Evolutionary conservation across 2,329 filamentous ascomycete genomes (phyloP), one percentile per base, ranked within the genome.

Genomic region (Septoria linicola): DNA sequence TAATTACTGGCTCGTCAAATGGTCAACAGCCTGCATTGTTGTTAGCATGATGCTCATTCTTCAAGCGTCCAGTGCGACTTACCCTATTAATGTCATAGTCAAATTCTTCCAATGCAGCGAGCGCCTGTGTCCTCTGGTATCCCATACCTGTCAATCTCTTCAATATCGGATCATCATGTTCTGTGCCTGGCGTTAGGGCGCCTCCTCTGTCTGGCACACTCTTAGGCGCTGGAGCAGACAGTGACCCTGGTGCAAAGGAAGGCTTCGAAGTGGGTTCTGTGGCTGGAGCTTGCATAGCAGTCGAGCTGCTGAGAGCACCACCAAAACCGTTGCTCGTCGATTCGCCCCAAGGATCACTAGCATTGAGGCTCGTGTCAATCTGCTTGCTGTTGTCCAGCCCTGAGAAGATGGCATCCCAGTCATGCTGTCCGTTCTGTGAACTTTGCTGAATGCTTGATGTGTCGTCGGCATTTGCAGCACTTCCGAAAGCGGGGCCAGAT

Each of bases 21-120:
- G 55, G 46, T 60, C 58, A 27, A 60, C 58, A 16, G 58, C 58
- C 58, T 60, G 25, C 3, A 34, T 8, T 8, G 6, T 2, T 20
- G 36, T 55, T 16, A 48, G 53, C 20, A 31, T 11, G 21, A 10
- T 8, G 23, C 14, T 30, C 11, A 35, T 32, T 14, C n/a, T 25
- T 5, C 3, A 14, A 19, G 32, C 20, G 10, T 27, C 39, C 14
- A 31, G 23, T 34, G 76, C 23, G 10, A 27, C 83, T 74, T 73
- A 96, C 92, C 82, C 88, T 89, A 72, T 96, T 90, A 68, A 96
- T 80, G 70, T 96, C 93, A 72, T 97, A 96, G 73, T 97, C 90
- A 68, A 88, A 96, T 70, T 92, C 91, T 76, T 97, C 92, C 67
- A 97, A 73, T 19, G 93, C 92, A 42, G 78, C 77, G 30, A 96